Conservation (phyloP, 306 rosid species). For the Erythrophleum fordii region DNA sequence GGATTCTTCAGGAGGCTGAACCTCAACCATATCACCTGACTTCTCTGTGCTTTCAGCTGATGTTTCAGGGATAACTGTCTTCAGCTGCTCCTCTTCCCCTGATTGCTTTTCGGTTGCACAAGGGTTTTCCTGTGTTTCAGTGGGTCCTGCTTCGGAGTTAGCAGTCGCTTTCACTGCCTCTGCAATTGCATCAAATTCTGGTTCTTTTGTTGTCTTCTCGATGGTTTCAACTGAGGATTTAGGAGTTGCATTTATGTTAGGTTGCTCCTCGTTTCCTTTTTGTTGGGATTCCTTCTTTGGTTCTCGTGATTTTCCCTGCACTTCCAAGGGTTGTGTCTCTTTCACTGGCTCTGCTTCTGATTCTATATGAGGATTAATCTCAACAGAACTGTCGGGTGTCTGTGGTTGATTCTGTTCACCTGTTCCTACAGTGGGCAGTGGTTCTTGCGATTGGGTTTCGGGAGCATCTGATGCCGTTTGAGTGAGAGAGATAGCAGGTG, state of each 20-base stretch:
- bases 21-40: not conserved
- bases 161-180: constrained; percentile 26
- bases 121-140: constrained; percentile 29
- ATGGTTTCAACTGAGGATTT: constrained; percentile 20
- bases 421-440: not conserved
- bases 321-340: not conserved
- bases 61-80: not conserved
- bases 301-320: not conserved
- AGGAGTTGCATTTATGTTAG: not conserved
- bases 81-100: constrained; percentile 14
- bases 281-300: not conserved
- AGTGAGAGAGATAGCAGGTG: constrained; percentile 2
- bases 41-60: constrained; percentile 12
- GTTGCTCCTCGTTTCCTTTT: not conserved
- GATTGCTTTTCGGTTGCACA: constrained; percentile 37
- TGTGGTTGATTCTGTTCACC: constrained; percentile 45
- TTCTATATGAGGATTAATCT: constrained; percentile 25
- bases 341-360: constrained; percentile 34
- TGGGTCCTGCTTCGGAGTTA: constrained; percentile 23
- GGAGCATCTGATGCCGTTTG: constrained; percentile 19
- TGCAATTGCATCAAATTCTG: not conserved
- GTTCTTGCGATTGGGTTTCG: not conserved
- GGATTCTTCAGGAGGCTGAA: not conserved
- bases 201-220: constrained; percentile 36
- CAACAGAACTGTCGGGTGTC: constrained; percentile 33